These are phyloP conservation scores for Nigrospora sphaerica DNA, from an alignment of 2,329 filamentous ascomycete genomes.

Conservation along the genomic window DNA sequence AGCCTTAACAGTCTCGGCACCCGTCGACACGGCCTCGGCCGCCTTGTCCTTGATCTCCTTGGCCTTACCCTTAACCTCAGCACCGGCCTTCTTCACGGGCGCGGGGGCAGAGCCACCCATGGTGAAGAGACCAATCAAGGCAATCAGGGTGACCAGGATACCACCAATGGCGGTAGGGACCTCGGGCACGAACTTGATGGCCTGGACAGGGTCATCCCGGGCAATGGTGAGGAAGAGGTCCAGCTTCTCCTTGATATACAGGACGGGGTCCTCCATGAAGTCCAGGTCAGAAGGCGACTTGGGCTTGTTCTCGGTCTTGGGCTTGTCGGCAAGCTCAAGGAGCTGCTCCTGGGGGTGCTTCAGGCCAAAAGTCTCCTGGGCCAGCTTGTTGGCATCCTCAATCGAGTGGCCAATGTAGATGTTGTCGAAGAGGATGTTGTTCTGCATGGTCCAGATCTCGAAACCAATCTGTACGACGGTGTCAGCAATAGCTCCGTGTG, in stretches of 20 bases:
- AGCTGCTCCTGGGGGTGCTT: conserved; percentile 81
- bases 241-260: conserved; percentile 85
- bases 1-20: conserved; percentile 68
- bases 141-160: conserved; percentile 61
- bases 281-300: conserved; percentile 70
- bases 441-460: conserved; percentile 99
- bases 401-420: conserved; percentile 98
- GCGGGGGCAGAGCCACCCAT: conserved; percentile 59
- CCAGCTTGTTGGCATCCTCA: conserved; percentile 84
- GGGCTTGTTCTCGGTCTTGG: conserved; percentile 60
- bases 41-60: conserved; percentile 72
- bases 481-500: conserved; percentile 9
- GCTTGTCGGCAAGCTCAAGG: conserved; percentile 70
- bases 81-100: conserved; percentile 65
- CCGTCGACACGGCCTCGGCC: conserved; percentile 48
- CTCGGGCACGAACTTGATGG: conserved; percentile 85
- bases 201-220: conserved; percentile 74
- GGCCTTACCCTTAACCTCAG: conserved; percentile 60
- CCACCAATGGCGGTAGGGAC: conserved; percentile 75
- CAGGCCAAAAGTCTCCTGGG: conserved; percentile 80
- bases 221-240: conserved; percentile 82
- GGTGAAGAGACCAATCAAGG: conserved; percentile 61
- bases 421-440: conserved; percentile 98
- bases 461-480: conserved; percentile 68
- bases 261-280: conserved; percentile 86